phyloP scores from a whole-genome alignment of 176 grass and related monocot species.

The Carex scoparia region DNA sequence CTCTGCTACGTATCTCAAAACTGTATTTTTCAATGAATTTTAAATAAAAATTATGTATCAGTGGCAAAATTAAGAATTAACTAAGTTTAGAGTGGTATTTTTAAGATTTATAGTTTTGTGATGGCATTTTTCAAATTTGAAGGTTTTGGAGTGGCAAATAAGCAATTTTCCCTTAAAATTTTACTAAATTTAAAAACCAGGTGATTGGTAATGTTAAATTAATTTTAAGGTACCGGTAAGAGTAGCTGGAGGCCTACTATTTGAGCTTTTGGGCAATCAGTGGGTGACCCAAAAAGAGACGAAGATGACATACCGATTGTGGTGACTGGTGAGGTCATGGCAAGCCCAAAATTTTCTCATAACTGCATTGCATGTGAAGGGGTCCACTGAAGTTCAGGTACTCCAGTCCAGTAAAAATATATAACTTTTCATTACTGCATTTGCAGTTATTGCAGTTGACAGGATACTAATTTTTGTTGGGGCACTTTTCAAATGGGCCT shows the following conservation, averaged over 20 bases:
- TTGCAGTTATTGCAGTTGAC: neutral
- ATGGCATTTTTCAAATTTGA: no score
- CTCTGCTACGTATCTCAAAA: no score
- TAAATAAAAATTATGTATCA: no score
- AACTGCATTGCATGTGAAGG: slow-evolving; percentile 53
- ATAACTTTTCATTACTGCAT: neutral
- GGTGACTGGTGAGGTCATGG: slow-evolving; percentile 46
- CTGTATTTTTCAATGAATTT: no score
- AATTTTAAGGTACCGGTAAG: slow-evolving; percentile 43
- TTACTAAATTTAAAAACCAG: neutral
- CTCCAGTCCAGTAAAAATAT: neutral
- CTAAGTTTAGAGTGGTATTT: no score
- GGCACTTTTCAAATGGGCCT: neutral
- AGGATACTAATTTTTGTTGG: neutral
- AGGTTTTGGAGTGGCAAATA: no score
- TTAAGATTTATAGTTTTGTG: no score
- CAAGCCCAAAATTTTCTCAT: slow-evolving; percentile 57
- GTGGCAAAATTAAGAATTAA: no score
- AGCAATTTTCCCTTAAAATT: neutral
- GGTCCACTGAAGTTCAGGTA: slow-evolving; percentile 54
- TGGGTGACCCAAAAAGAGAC: slow-evolving; percentile 33
- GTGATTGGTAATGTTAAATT: neutral
- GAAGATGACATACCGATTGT: slow-evolving; percentile 55
- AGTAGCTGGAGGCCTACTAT: slow-evolving; percentile 50
- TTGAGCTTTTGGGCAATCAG: slow-evolving; percentile 54